Base-by-base conservation (phyloP, 1,284 basidiomycete genomes). In the Ganoderma leucocontextum region DNA sequence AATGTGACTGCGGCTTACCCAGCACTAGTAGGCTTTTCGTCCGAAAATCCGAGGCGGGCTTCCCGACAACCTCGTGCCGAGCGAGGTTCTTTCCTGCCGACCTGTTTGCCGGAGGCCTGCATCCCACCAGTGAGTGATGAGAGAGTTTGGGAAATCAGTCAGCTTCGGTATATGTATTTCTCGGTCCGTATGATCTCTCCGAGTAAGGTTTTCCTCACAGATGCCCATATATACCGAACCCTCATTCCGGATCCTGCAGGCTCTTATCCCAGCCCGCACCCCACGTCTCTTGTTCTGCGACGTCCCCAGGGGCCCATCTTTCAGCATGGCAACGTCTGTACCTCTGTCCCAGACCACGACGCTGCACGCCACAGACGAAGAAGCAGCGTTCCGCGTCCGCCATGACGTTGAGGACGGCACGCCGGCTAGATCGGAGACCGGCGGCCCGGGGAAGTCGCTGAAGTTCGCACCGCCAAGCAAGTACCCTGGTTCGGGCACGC, bases 401-500 rank as follows among this genome's bases (percentile, higher is more conserved):
- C 33, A 47, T 41, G 33, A 61, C 25, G 60, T 22, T 42, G 41
- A 62, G 29, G n/a, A 42, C 6, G 25, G 4, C 22, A 19, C 15
- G 10, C n/a, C 35, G 33, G 33, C 9, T 33, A 29, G 38, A 36
- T 10, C 17, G 42, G 39, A 39, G 25, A 4, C 5, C 59, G 42
- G 60, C 42, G 60, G 29, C 41, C 29, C 60, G 12, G 39, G 60
- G 19, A 39, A 33, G 29, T 44, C 35, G 7, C 36, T 52, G 10
- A 63, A 63, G 47, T 53, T 52, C 58, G 47, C 64, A 19, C 36
- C 35, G 15, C 15, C 57, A 55, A 67, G 62, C 62, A 72, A 66
- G 39, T 80, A 75, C 64, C 74, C 80, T 4, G 87, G 87, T 19
- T 76, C 73, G 22, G 88, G 87, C 33, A 87, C 86, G 35, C 65